Evolutionary conservation across 1,284 basidiomycete species (phyloP).

Genomic region (Cerrena zonata): DNA sequence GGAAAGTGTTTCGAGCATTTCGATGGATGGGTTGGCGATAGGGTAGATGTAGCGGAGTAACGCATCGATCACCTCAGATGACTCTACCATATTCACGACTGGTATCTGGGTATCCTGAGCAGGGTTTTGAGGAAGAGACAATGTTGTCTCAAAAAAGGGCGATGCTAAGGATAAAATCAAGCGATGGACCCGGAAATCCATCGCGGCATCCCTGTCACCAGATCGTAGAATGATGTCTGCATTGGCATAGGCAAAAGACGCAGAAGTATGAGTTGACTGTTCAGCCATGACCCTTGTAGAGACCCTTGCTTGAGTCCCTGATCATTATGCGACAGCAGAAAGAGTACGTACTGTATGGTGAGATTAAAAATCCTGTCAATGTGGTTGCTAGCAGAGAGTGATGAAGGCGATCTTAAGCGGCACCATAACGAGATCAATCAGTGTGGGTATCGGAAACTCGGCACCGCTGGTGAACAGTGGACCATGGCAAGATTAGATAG

Average conservation of each 20-base stretch:
- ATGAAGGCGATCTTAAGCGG: too few relatives aligned
- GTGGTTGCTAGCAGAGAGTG: too few relatives aligned
- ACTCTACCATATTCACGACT: constrained; percentile 12
- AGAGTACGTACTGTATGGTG: too few relatives aligned
- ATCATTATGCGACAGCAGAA: too few relatives aligned
- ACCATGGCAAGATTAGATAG: too few relatives aligned
- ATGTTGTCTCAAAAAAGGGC: constrained; percentile 64
- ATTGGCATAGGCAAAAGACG: constrained; percentile 40
- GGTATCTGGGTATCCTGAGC: not conserved
- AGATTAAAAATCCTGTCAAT: too few relatives aligned
- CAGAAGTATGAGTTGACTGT: too few relatives aligned
- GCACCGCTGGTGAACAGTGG: too few relatives aligned
- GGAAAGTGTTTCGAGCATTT: constrained; percentile 46
- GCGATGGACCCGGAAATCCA: constrained; percentile 56
- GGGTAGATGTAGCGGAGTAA: constrained; percentile 15
- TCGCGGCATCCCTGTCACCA: constrained; percentile 16
- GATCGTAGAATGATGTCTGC: constrained; percentile 55
- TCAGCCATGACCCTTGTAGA: too few relatives aligned
- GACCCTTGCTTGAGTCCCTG: too few relatives aligned
- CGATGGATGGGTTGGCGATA: constrained; percentile 35
- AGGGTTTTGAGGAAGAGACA: constrained; percentile 42
- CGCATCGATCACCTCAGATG: constrained; percentile 11
- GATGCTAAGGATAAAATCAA: constrained; percentile 58
- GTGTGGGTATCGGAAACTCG: too few relatives aligned
- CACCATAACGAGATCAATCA: too few relatives aligned